Base-by-base conservation (phyloP, 768 basidiomycete genomes). In the Cystobasidium onofrii region DNA sequence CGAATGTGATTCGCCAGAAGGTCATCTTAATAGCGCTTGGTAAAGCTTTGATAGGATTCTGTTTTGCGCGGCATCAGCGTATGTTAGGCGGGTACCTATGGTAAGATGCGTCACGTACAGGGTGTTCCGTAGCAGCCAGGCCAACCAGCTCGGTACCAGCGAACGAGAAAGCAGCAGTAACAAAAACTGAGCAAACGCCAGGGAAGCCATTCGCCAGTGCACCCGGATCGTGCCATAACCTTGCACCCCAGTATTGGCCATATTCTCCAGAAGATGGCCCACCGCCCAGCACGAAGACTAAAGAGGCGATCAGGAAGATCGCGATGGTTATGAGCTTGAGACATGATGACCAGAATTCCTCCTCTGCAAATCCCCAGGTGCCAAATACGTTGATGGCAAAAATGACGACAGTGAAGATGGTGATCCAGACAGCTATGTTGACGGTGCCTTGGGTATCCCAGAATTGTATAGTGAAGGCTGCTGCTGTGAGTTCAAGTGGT, bases 301-400 rank as follows among this genome's bases (percentile, higher is more conserved):
- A 85, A 54, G 91, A 90, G 69, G 90, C 78, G 64, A 94, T 82
- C 76, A 94, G 87, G 82, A 94, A 93, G 9, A 88, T 76, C 50
- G 92, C 78, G 76, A 93, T 87, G 17, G 91, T 90, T 15, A 81
- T 79, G 33, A 95, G 86, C 83, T 94, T 94, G 74, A 95, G 84
- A 18, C 88, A 91, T 0, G 91, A 87, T 6, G 90, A 83, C 91
- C 91, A 92, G 81, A 92, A 92, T 34, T 93, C 91, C 54, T 91
- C 91, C 75, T 92, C 92, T 0, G 90, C 89, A 46, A 75, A 79
- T 18, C 85, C 79, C 0, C 89, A 84, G 78, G 91, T 90, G 46
- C 92, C 84, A 78, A 91, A 87, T 0, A 88, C 77, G 88, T 91
- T 90, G 75, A 91, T 86, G 15, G 74, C 20, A 41, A 79, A 76